Evolutionary conservation across 1,139 yeast species (phyloP).

Genomic region (Hyphopichia pseudoburtonii): DNA sequence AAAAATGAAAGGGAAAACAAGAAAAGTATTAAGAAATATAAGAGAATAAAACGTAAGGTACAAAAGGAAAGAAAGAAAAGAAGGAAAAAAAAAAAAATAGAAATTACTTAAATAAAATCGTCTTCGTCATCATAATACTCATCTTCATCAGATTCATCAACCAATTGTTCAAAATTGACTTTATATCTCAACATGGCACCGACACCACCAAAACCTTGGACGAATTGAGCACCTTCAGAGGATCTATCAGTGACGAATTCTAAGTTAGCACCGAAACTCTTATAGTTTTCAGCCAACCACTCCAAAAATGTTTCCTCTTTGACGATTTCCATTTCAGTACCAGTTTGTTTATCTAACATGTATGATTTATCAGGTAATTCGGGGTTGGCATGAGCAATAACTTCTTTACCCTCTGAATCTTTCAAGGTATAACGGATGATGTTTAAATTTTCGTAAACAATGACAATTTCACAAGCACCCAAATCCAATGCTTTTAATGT

Average conservation of each 20-base stretch:
- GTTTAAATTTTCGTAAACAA: constrained; percentile 90
- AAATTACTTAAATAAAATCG: constrained; percentile 24
- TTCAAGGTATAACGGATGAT: constrained; percentile 80
- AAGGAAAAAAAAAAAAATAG: background rate
- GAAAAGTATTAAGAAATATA: too few relatives aligned
- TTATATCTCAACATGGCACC: constrained; percentile 96
- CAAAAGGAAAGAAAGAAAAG: background rate
- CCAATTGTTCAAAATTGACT: constrained; percentile 93
- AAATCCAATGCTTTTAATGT: constrained; percentile 93
- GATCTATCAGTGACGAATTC: constrained; percentile 97
- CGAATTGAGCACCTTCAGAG: constrained; percentile 97
- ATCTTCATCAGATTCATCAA: constrained; percentile 80
- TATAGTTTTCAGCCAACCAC: constrained; percentile 97
- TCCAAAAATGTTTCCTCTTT: constrained; percentile 84
- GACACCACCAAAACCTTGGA: constrained; percentile 97
- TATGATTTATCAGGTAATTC: constrained; percentile 73
- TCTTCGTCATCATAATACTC: constrained; percentile 80
- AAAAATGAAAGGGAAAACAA: too few relatives aligned
- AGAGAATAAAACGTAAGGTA: background rate
- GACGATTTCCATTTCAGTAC: constrained; percentile 83
- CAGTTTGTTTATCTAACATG: constrained; percentile 79
- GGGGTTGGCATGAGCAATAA: constrained; percentile 72
- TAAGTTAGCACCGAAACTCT: constrained; percentile 87
- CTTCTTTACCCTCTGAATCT: constrained; percentile 77
- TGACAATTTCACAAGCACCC: constrained; percentile 91